Conservation (phyloP, 164 flowering plant genomes). For the Paratinospora sagittata region DNA sequence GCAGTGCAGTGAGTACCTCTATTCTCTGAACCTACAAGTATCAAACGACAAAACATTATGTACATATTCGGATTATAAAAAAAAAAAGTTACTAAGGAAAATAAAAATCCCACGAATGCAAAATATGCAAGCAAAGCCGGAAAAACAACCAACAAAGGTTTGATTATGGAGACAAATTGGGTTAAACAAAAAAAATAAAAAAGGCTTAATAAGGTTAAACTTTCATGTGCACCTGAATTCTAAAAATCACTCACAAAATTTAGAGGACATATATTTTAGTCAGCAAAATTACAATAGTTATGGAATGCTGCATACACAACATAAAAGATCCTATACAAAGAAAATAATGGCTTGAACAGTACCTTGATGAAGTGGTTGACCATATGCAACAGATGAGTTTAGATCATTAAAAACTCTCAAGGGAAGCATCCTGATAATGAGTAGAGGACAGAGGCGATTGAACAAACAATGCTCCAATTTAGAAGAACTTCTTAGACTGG, state of each 20-base stretch:
- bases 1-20: constrained; percentile 17
- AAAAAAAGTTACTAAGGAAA: neutral
- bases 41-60: neutral
- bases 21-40: constrained; percentile 19
- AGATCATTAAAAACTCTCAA: constrained; percentile 55
- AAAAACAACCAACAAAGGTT: too few species aligned
- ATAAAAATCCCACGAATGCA: too few species aligned
- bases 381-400: constrained; percentile 48
- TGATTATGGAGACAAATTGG: neutral
- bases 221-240: neutral
- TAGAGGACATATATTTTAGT: neutral
- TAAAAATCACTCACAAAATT: neutral
- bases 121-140: too few species aligned
- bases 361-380: constrained; percentile 28
- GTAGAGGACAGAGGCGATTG: constrained; percentile 71
- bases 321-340: neutral
- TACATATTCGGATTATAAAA: neutral
- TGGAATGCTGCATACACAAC: neutral
- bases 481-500: constrained; percentile 11
- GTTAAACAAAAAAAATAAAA: neutral
- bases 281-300: neutral
- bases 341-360: constrained; percentile 27
- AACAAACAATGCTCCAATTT: constrained; percentile 41
- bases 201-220: neutral
- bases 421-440: constrained; percentile 71